phyloP scores from a whole-genome alignment of 148 eudicot species.

The Nyssa sinensis region DNA sequence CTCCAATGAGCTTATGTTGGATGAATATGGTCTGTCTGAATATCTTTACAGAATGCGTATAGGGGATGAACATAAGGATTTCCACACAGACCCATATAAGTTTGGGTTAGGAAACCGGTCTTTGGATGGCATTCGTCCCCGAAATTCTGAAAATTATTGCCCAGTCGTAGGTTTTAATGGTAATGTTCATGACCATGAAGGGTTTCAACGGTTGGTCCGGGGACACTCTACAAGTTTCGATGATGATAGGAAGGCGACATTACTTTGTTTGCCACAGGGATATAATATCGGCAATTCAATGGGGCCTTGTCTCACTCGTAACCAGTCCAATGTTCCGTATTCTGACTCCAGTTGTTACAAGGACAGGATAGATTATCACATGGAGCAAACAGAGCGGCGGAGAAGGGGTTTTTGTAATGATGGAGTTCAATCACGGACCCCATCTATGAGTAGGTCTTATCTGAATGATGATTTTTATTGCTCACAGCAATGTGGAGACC shows the following conservation, averaged over 20 bases:
- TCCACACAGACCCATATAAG: slow-evolving; percentile 23
- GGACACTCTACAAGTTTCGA: slow-evolving; percentile 17
- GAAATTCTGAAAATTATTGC: slow-evolving; percentile 16
- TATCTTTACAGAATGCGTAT: slow-evolving; percentile 35
- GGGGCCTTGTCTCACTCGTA: slow-evolving; percentile 23
- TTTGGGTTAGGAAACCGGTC: slow-evolving; percentile 21
- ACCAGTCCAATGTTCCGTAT: slow-evolving; percentile 27
- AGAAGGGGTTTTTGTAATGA: slow-evolving; percentile 21
- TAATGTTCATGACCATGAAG: slow-evolving; percentile 22
- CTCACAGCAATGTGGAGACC: slow-evolving; percentile 22
- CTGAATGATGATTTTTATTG: slow-evolving; percentile 20
- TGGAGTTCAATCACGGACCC: slow-evolving; percentile 10
- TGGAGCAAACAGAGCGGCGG: slow-evolving; percentile 18
- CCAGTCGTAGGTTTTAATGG: slow-evolving; percentile 26
- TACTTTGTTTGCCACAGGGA: slow-evolving; percentile 22
- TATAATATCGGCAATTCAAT: slow-evolving; percentile 22
- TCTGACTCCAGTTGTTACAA: slow-evolving; percentile 20
- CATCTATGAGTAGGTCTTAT: slow-evolving; percentile 19
- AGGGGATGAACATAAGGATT: slow-evolving; percentile 25
- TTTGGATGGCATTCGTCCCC: slow-evolving; percentile 20
- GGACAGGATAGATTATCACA: slow-evolving; percentile 22
- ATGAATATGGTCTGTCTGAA: slow-evolving; percentile 40
- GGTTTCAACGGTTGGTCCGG: slow-evolving; percentile 20
- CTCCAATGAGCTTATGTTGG: slow-evolving; percentile 28
- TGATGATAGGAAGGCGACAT: slow-evolving; percentile 24